A percentile compares a stretch with the other conserved stretches of the same genome.
Conservation (phyloP, 2,329 filamentous ascomycete species). For the Diaporthe ilicicola region DNA sequence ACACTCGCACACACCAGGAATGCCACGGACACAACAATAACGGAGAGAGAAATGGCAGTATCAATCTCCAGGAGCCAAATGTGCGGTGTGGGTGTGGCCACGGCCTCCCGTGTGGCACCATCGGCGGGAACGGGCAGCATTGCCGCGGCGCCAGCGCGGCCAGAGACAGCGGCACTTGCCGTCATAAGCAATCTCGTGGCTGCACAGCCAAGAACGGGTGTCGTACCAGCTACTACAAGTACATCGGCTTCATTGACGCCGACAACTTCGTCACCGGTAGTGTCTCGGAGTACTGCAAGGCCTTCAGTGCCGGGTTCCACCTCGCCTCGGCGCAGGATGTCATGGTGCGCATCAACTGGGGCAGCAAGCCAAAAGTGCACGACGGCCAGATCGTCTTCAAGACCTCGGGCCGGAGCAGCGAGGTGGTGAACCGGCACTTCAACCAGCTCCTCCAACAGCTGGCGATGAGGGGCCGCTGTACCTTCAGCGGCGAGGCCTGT, state of each 20-base stretch:
- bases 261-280: constrained; percentile 43
- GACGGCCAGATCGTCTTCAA: constrained; percentile 39
- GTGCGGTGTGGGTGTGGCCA: constrained; percentile 13
- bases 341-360: constrained; percentile 46
- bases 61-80: background rate
- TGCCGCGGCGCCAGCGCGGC: background rate
- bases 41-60: constrained; percentile 13
- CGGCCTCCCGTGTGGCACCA: background rate
- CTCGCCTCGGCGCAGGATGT: constrained; percentile 35
- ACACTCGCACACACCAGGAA: background rate
- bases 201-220: background rate
- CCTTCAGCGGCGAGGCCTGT: background rate
- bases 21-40: constrained; percentile 6
- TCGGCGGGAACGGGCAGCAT: background rate
- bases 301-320: constrained; percentile 43
- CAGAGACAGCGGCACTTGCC: constrained; percentile 4
- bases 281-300: constrained; percentile 44
- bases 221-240: constrained; percentile 34
- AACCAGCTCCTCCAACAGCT: constrained; percentile 37
- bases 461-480: constrained; percentile 23
- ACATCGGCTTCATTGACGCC: constrained; percentile 46
- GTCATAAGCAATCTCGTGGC: constrained; percentile 10
- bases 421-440: constrained; percentile 43
- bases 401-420: constrained; percentile 41
- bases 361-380: constrained; percentile 43